Base-by-base conservation (phyloP, 495 filamentous ascomycete species). In the Arthonia radiata region DNA sequence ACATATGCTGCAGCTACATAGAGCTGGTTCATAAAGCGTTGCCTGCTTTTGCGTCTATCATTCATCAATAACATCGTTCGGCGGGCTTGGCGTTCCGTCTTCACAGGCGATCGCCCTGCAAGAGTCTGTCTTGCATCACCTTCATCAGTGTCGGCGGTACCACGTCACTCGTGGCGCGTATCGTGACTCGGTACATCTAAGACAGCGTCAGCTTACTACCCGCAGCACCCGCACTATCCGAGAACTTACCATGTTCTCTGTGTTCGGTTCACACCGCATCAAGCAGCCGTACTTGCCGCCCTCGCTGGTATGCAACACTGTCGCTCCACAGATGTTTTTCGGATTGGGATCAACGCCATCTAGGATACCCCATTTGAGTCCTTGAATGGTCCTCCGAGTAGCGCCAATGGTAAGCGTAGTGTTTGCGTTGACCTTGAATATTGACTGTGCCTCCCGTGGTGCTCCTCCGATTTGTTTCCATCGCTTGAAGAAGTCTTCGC, bases 401-500 rank as follows among this genome's bases (percentile, higher is more conserved):
- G 67, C 78, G 2, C 46, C 35, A 27, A 55, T 46, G 28, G 51
- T 52, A 25, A 58, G 62, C 39, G 37, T 46, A 41, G 47, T 63
- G 49, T 28, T 54, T 33, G 18, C 37, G n/a, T 53, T 34, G 15
- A 76, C 45, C 0, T 71, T 71, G 45, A 94, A 89, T 4, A 93
- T 74, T 21, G 61, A 55, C 45, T 99, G 89, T 0, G 72, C 63
- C 42, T 99, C 89, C 7, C 90, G 58, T 4, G 81, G 75, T 2
- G 58, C 59, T 4, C 75, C 80, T 11, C 89, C 89, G 39, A 99
- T 94, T 47, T 99, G 89, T 48, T 86, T 78, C 89, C 89, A 99
- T 13, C 89, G 59, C 55, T 86, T 93, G 56, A 99, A 99, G 50
- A 94, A 99, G 33, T 94, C 86, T 26, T 93, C 86, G 0, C 67